Conservation (phyloP, 2,329 filamentous ascomycete species). For the Xylariales sp. region DNA sequence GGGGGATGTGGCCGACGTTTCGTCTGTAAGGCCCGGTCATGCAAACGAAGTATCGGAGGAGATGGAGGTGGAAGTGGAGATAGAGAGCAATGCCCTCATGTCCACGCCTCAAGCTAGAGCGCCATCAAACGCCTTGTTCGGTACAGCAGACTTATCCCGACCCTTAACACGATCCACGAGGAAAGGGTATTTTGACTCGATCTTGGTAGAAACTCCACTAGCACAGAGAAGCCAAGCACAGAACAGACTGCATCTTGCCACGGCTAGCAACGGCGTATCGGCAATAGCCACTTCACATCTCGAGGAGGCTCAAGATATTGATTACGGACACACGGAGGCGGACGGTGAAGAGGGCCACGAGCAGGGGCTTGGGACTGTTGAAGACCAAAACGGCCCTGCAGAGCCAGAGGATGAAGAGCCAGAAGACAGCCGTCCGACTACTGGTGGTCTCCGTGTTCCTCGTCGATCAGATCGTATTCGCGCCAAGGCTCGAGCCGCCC, state of each 20-base stretch:
- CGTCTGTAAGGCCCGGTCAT: background rate
- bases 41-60: background rate
- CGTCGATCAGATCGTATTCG: slow-evolving; percentile 38
- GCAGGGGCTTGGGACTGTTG: background rate
- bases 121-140: slow-evolving; percentile 12
- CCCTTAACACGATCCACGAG: slow-evolving; percentile 27
- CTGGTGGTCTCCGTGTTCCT: slow-evolving; percentile 25
- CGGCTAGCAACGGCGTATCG: slow-evolving; percentile 13
- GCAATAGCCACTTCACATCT: slow-evolving; percentile 33
- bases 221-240: slow-evolving; percentile 29
- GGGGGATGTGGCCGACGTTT: background rate
- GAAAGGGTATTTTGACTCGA: slow-evolving; percentile 29
- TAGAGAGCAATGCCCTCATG: slow-evolving; percentile 10
- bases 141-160: slow-evolving; percentile 21
- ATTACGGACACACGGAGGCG: slow-evolving; percentile 26
- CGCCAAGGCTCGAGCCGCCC: slow-evolving; percentile 14
- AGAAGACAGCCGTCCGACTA: slow-evolving; percentile 18
- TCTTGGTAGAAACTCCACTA: slow-evolving; percentile 21
- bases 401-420: slow-evolving; percentile 8
- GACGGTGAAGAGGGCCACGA: slow-evolving; percentile 7
- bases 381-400: slow-evolving; percentile 1
- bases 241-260: slow-evolving; percentile 32
- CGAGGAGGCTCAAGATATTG: slow-evolving; percentile 40
- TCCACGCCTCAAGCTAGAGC: slow-evolving; percentile 28
- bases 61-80: slow-evolving; percentile 11